Percentiles rank a stretch among this genome's conserved stretches.
phyloP scores from a whole-genome alignment of 2,329 filamentous ascomycete species.

The Ophiosphaerella korrae region DNA sequence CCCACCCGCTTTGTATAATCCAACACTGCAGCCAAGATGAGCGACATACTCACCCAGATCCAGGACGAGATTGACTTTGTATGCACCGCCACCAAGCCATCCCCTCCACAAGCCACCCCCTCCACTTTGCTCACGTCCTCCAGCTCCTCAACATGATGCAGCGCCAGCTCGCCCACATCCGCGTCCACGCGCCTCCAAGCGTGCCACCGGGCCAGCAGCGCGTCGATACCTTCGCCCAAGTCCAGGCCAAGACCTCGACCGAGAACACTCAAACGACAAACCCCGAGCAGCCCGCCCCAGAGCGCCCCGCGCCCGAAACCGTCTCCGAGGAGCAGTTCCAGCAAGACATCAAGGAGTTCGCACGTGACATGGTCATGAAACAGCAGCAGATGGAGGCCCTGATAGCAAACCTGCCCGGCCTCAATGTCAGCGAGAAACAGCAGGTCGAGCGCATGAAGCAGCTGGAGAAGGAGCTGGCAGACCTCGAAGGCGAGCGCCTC shows the following conservation, averaged over 20 bases:
- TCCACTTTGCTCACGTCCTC: neutral
- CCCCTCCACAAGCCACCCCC: neutral
- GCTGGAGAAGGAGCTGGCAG: conserved; percentile 51
- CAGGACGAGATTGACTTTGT: conserved; percentile 87
- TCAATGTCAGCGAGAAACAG: conserved; percentile 78
- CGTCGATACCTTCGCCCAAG: conserved; percentile 38
- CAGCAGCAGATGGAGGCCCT: conserved; percentile 83
- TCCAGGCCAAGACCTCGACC: conserved; percentile 31
- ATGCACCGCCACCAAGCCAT: conserved; percentile 19
- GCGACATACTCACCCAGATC: conserved; percentile 78
- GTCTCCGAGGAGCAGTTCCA: conserved; percentile 58
- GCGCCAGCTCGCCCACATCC: conserved; percentile 52
- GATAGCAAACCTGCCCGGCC: conserved; percentile 74
- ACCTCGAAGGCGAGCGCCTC: conserved; percentile 49
- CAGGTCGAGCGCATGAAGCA: conserved; percentile 66
- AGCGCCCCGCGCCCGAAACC: conserved; percentile 14
- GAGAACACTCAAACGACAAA: conserved; percentile 21
- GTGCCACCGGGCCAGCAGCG: conserved; percentile 51
- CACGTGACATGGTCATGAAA: conserved; percentile 76
- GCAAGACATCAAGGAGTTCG: conserved; percentile 72
- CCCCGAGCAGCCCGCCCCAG: conserved; percentile 15
- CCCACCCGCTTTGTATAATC: neutral
- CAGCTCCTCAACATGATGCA: conserved; percentile 57
- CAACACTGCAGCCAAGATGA: conserved; percentile 56
- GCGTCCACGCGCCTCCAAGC: conserved; percentile 48